Evolutionary conservation across 106 monocot species (phyloP).

Genomic region (Dioscorea alata): DNA sequence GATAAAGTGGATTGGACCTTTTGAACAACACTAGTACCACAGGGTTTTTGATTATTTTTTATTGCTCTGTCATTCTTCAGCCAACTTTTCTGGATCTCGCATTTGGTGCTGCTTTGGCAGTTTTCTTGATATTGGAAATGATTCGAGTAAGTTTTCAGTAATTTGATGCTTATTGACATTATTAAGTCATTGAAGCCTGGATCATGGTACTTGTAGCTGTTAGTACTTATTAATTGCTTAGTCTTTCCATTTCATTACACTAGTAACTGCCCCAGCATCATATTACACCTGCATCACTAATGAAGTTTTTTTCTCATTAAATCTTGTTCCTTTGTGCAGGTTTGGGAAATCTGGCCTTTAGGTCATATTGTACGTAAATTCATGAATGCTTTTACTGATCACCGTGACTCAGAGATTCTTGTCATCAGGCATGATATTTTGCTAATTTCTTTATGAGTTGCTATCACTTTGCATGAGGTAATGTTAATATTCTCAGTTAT

Average conservation of each 20-base stretch:
- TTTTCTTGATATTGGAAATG: slow-evolving; percentile 86
- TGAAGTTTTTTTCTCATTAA: too few species aligned
- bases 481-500: neutral
- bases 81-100: slow-evolving; percentile 86
- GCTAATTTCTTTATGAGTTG: neutral
- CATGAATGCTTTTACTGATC: slow-evolving; percentile 99
- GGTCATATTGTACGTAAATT: slow-evolving; percentile 80
- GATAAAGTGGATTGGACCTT: too few species aligned
- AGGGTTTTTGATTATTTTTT: slow-evolving; percentile 1
- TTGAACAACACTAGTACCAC: neutral
- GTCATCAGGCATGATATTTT: slow-evolving; percentile 64
- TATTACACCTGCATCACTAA: too few species aligned
- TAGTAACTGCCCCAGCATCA: too few species aligned
- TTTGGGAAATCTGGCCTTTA: slow-evolving; percentile 88
- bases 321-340: slow-evolving; percentile 20
- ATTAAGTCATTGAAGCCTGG: too few species aligned
- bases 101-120: slow-evolving; percentile 91
- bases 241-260: too few species aligned
- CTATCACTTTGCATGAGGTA: neutral
- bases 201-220: too few species aligned
- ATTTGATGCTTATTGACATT: too few species aligned
- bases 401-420: slow-evolving; percentile 95
- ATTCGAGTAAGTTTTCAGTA: slow-evolving; percentile 59
- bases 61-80: slow-evolving; percentile 40
- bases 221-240: too few species aligned